Evolutionary conservation across 192 early-diverging fungal species (phyloP).

Genomic region (Paraglomus occultum): DNA sequence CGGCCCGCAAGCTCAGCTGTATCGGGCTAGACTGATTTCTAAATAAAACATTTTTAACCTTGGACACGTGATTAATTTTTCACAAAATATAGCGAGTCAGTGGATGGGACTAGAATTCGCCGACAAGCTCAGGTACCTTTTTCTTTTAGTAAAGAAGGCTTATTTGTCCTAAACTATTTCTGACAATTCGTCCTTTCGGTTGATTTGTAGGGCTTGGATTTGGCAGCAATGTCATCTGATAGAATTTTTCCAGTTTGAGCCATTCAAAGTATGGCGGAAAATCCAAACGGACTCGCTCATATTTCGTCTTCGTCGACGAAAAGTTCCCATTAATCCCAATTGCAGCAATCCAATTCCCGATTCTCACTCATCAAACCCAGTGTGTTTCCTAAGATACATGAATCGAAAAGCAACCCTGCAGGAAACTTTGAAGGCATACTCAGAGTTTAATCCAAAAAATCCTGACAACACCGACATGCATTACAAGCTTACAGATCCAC

Average conservation of each 20-base stretch:
- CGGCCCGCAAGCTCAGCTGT: no score
- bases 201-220: constrained; percentile 46
- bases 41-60: no score
- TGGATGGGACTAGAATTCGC: constrained; percentile 61
- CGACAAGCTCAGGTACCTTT: constrained; percentile 45
- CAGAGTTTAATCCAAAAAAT: constrained; percentile 27
- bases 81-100: constrained; percentile 44
- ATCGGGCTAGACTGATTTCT: no score
- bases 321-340: neutral
- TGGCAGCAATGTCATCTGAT: constrained; percentile 50
- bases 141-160: neutral
- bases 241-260: constrained; percentile 56
- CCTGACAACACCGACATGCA: constrained; percentile 27
- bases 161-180: neutral
- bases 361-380: constrained; percentile 20
- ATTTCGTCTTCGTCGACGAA: constrained; percentile 48
- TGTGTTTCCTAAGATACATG: constrained; percentile 43
- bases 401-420: constrained; percentile 39
- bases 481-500: constrained; percentile 32
- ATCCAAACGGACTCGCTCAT: constrained; percentile 60
- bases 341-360: neutral
- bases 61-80: neutral
- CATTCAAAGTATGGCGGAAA: constrained; percentile 60
- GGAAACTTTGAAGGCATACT: constrained; percentile 42
- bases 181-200: neutral